Conservation (phyloP, 2,329 filamentous ascomycete species). For the Trichoderma sp. region DNA sequence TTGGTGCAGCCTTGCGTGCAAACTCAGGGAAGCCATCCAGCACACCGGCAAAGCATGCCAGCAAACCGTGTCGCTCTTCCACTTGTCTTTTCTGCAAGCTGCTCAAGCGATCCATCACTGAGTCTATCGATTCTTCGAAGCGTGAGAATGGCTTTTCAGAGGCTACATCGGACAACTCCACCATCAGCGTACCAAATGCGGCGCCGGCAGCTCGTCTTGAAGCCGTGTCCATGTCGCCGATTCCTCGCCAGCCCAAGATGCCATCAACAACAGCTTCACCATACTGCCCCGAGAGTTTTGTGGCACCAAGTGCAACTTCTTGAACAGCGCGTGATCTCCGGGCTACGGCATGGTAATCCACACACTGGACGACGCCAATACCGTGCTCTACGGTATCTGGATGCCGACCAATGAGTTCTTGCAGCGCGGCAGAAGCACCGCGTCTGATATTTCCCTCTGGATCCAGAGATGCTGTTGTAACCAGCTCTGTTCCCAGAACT, state of each 20-base stretch:
- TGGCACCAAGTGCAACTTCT: slow-evolving; percentile 72
- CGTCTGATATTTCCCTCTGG: slow-evolving; percentile 91
- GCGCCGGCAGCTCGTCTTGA: slow-evolving; percentile 73
- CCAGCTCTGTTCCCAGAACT: slow-evolving; percentile 77
- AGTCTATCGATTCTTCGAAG: slow-evolving; percentile 44
- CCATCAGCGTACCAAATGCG: slow-evolving; percentile 66
- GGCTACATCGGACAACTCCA: slow-evolving; percentile 42
- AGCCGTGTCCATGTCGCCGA: slow-evolving; percentile 75
- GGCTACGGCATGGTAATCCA: slow-evolving; percentile 93
- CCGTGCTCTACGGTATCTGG: slow-evolving; percentile 81
- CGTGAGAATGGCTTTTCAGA: slow-evolving; percentile 33
- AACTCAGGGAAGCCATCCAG: slow-evolving; percentile 52
- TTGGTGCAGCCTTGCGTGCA: slow-evolving; percentile 22
- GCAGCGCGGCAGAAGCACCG: slow-evolving; percentile 88
- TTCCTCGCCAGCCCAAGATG: slow-evolving; percentile 82
- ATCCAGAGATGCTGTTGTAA: slow-evolving; percentile 82
- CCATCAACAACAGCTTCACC: slow-evolving; percentile 71
- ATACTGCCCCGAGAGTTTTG: slow-evolving; percentile 68
- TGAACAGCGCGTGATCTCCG: slow-evolving; percentile 81
- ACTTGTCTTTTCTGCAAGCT: slow-evolving; percentile 59
- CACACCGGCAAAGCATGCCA: slow-evolving; percentile 64
- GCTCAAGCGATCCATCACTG: slow-evolving; percentile 51
- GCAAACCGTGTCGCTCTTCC: slow-evolving; percentile 70
- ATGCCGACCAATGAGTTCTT: slow-evolving; percentile 91
- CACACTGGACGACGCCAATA: slow-evolving; percentile 82